A percentile compares a stretch with the other conserved stretches of the same genome.
These are phyloP conservation scores for Pichia californica DNA, from an alignment of 805 yeast genomes.

Conservation along the genomic window DNA sequence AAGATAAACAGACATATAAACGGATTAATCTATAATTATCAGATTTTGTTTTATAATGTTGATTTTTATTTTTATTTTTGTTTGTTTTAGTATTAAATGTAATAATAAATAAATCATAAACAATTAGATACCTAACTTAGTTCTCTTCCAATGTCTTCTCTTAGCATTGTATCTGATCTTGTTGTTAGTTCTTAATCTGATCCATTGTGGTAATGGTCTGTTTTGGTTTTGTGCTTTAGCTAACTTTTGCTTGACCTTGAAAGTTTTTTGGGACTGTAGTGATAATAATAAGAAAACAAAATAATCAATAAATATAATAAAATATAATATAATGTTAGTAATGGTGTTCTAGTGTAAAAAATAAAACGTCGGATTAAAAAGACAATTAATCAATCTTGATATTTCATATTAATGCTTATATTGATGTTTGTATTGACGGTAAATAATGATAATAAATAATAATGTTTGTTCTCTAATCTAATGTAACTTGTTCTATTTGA, in stretches of 20 bases:
- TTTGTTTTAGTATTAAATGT: not conserved
- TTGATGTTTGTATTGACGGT: no score
- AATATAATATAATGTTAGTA: no score
- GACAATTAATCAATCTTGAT: no score
- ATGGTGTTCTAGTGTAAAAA: no score
- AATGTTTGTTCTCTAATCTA: no score
- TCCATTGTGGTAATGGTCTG: constrained; percentile 99
- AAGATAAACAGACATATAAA: not conserved
- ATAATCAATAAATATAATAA: not conserved
- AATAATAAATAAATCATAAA: not conserved
- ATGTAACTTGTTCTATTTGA: no score
- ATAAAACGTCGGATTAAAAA: no score
- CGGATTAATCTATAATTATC: no score
- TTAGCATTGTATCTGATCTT: constrained; percentile 98
- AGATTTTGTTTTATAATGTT: not conserved
- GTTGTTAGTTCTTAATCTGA: constrained; percentile 97
- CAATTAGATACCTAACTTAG: constrained; percentile 91
- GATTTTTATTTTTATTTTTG: not conserved
- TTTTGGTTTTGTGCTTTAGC: constrained; percentile 98
- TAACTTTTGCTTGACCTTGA: constrained; percentile 96
- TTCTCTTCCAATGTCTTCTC: constrained; percentile 99
- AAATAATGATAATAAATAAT: no score
- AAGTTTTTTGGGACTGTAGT: constrained; percentile 84
- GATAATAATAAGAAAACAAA: no score
- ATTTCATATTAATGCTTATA: no score